These are phyloP conservation scores for Trichophyton rubrum DNA, from an alignment of 2,329 filamentous ascomycete genomes.

Conservation along the genomic window DNA sequence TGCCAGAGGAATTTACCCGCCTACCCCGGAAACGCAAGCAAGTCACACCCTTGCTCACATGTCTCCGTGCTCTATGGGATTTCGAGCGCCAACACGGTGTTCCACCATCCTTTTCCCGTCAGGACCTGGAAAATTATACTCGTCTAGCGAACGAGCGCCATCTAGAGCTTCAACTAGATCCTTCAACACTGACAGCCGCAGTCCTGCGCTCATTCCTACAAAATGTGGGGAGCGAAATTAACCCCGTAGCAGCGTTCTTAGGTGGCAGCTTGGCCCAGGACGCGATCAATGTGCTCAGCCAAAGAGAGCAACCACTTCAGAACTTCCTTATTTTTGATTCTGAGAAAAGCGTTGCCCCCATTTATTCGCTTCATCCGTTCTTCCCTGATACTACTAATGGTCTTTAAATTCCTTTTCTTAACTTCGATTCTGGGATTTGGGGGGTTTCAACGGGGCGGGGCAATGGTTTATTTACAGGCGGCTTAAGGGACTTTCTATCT, in stretches of 20 bases:
- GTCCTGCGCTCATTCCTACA: conserved; percentile 76
- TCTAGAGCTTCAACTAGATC: conserved; percentile 56
- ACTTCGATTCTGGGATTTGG: neutral
- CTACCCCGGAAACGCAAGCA: conserved; percentile 55
- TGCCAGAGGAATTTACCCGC: conserved; percentile 58
- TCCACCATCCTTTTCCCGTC: conserved; percentile 43
- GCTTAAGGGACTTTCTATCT: neutral
- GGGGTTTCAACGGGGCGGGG: neutral
- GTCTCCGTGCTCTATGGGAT: conserved; percentile 80
- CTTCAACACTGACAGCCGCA: conserved; percentile 54
- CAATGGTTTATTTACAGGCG: neutral
- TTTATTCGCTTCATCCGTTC: conserved; percentile 69
- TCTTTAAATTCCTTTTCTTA: neutral
- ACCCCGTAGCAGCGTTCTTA: conserved; percentile 76
- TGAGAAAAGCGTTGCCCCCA: conserved; percentile 60
- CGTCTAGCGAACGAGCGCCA: conserved; percentile 66
- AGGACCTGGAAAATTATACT: conserved; percentile 66
- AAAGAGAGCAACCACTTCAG: conserved; percentile 86
- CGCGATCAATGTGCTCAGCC: conserved; percentile 88
- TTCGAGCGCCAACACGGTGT: conserved; percentile 53
- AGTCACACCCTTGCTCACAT: conserved; percentile 75
- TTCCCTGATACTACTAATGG: conserved; percentile 24
- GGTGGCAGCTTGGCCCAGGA: conserved; percentile 89
- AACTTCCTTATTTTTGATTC: conserved; percentile 91
- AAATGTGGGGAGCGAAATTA: conserved; percentile 71